phyloP scores from a whole-genome alignment of 768 basidiomycete species.

The Suillus paluster region DNA sequence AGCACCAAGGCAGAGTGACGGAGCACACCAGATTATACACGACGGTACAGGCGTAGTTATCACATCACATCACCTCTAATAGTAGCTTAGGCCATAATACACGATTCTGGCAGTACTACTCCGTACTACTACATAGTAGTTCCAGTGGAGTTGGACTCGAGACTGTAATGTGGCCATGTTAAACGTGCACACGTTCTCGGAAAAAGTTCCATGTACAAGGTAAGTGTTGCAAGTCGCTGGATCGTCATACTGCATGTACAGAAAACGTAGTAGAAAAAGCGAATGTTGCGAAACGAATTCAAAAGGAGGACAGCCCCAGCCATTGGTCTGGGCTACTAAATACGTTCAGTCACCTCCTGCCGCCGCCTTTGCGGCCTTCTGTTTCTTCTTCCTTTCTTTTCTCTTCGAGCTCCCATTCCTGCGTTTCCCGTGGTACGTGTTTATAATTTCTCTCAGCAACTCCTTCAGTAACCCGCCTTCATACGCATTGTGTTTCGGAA shows the following conservation, averaged over 20 bases:
- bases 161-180: neutral
- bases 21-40: conserved; percentile 16
- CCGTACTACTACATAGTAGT: too few species aligned
- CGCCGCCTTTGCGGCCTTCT: conserved; percentile 11
- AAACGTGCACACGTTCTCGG: neutral
- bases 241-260: neutral
- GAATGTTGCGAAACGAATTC: neutral
- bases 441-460: conserved; percentile 22
- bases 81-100: neutral
- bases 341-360: neutral
- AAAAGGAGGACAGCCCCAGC: neutral
- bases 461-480: conserved; percentile 35
- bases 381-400: conserved; percentile 20
- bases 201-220: neutral
- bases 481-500: conserved; percentile 32
- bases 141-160: neutral
- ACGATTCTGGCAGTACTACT: neutral
- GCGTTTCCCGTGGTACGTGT: conserved; percentile 20
- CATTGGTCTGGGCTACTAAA: neutral
- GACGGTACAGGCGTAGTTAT: neutral
- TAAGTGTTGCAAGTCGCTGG: neutral
- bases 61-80: neutral
- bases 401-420: conserved; percentile 25
- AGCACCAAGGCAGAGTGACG: conserved; percentile 25
- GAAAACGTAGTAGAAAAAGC: neutral